Base-by-base conservation (phyloP, 202 grass and related monocot species). In the Setaria viridis region DNA sequence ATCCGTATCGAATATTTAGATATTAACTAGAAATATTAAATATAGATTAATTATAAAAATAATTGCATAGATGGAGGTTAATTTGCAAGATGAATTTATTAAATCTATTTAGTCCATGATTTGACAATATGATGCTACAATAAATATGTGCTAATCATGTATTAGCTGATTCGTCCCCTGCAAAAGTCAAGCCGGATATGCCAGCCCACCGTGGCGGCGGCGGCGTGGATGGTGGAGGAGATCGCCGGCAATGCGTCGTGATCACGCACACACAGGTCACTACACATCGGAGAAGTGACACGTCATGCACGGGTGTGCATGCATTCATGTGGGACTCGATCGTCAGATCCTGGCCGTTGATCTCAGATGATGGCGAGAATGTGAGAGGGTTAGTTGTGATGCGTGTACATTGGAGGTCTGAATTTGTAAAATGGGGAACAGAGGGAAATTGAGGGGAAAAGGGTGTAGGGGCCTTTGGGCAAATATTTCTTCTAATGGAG, bases 181-280 rank as follows among this genome's bases (percentile, higher is more conserved):
- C n/a, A n/a, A n/a, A n/a, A n/a, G n/a, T n/a, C n/a, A n/a, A 81
- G 77, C 73, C 86, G 0, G 93, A 92, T n/a, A 57, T 50, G 77
- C 77, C 84, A 90, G 35, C 93, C 86, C 0, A 88, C 20, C 29
- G 82, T 92, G 62, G 11, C 56, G 17, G 84, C 91, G 56, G 93
- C 85, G 0, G 80, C 88, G 7, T 72, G 67, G 84, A 80, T 93
- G 55, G 83, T 95, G 41, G 93, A 91, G 78, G 86, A 93, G 80
- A 88, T 93, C 33, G 81, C 62, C 62, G 84, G 9, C 20, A 30
- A 50, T 62, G 63, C 45, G 17, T 84, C 80, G 37, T 90, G 85
- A 75, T 55, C 67, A 43, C 5, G 4, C 1, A 9, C 4, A 45
- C 3, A 56, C 1, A 56, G 5, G 39, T 25, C 42, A 1, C 1